These are phyloP conservation scores for sunflower (Helianthus annuus) DNA, from an alignment of 129 eudicot genomes.

Conservation along the genomic window DNA sequence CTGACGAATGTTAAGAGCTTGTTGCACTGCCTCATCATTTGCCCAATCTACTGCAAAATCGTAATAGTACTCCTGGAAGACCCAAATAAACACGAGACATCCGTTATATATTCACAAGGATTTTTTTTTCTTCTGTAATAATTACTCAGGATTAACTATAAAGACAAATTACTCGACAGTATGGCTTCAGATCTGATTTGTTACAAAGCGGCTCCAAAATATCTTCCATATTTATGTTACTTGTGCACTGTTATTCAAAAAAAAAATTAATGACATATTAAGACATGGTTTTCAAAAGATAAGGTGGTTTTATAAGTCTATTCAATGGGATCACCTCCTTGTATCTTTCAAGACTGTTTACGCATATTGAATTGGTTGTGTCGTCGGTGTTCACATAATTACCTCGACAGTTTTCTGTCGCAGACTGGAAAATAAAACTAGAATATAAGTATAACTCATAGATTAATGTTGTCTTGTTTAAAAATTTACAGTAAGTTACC, in stretches of 20 bases:
- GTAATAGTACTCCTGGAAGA: conserved; percentile 28
- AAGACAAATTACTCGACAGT: conserved; percentile 30
- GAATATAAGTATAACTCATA: background rate
- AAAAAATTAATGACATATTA: background rate
- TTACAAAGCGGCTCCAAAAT: conserved; percentile 41
- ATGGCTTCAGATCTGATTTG: conserved; percentile 35
- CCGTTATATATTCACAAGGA: no score
- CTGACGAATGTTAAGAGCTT: conserved; percentile 37
- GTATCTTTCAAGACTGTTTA: conserved; percentile 23
- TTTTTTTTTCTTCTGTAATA: no score
- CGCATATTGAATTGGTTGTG: conserved; percentile 23
- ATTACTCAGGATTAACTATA: background rate
- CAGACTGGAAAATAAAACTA: conserved; percentile 10
- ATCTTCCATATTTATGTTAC: conserved; percentile 26
- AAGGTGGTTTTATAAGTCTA: background rate
- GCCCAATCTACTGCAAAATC: conserved; percentile 32
- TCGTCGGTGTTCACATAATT: conserved; percentile 17
- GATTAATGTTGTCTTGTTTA: background rate
- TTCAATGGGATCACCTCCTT: conserved; percentile 24
- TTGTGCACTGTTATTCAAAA: conserved; percentile 31
- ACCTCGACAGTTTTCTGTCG: conserved; percentile 30
- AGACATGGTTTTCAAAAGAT: background rate
- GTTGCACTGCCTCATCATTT: conserved; percentile 32
- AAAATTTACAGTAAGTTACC: background rate
- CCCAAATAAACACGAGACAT: background rate